phyloP scores from a whole-genome alignment of 164 flowering plant genomes.

The Aristolochia fimbriata region DNA sequence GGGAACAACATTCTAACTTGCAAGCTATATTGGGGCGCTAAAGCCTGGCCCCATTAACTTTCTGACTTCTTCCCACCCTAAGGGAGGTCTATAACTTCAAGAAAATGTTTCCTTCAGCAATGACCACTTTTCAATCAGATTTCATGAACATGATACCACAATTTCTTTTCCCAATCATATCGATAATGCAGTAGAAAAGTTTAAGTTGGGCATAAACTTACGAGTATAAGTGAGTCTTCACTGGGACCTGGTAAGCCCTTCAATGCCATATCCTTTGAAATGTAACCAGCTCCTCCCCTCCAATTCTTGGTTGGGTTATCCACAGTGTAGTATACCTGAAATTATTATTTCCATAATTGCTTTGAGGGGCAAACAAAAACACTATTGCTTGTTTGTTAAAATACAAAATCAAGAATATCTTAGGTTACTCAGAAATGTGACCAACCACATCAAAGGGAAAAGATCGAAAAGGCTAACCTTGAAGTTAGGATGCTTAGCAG shows the following conservation, averaged over 20 bases:
- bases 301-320: constrained; percentile 83
- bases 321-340: constrained; percentile 82
- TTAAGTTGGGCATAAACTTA: constrained; percentile 26
- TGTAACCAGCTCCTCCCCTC: constrained; percentile 80
- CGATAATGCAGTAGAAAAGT: not conserved
- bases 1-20: too few species aligned
- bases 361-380: too few species aligned
- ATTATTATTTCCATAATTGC: not conserved
- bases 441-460: not conserved
- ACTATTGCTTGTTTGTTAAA: too few species aligned
- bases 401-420: not conserved
- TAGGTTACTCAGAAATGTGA: not conserved
- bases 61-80: too few species aligned
- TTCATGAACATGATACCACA: too few species aligned
- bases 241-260: constrained; percentile 91
- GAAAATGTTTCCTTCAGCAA: too few species aligned
- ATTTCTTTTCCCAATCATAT: too few species aligned
- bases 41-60: too few species aligned
- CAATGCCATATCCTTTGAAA: constrained; percentile 68
- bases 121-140: not conserved
- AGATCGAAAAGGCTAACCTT: constrained; percentile 43
- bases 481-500: constrained; percentile 77
- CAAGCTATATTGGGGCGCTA: too few species aligned
- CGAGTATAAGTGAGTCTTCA: constrained; percentile 77
- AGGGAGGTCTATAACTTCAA: too few species aligned